Conservation (phyloP, 2,329 filamentous ascomycete species). For the Fusarium sp. region DNA sequence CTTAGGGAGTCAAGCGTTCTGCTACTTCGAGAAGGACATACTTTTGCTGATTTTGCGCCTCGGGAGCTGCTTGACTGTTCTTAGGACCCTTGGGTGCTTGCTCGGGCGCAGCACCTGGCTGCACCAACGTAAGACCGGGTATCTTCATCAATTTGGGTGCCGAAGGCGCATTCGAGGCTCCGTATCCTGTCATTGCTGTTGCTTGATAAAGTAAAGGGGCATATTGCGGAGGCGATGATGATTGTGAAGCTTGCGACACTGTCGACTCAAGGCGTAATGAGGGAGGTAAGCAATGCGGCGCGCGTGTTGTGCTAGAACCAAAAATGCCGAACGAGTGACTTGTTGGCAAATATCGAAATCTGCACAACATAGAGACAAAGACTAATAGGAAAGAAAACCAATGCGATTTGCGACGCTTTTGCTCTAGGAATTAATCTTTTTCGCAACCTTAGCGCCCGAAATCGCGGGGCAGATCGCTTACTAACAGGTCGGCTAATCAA, state of each 20-base stretch:
- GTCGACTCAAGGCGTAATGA: background rate
- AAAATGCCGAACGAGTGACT: slow-evolving; percentile 4
- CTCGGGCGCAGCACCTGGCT: background rate
- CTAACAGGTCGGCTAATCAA: background rate
- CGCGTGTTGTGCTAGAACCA: background rate
- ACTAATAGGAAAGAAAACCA: background rate
- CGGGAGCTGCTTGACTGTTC: background rate
- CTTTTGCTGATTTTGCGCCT: slow-evolving; percentile 2
- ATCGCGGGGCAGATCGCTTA: background rate
- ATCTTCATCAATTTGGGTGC: slow-evolving; percentile 14
- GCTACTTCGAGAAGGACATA: background rate
- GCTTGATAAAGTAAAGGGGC: slow-evolving; percentile 15
- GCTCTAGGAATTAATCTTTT: background rate
- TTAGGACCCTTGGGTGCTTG: slow-evolving; percentile 8
- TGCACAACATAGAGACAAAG: slow-evolving; percentile 22
- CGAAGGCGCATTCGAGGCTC: background rate
- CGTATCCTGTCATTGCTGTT: slow-evolving; percentile 27
- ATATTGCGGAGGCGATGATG: slow-evolving; percentile 15
- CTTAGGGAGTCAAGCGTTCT: too few species aligned
- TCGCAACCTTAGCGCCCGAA: background rate
- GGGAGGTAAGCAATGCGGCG: background rate
- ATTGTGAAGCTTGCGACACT: background rate
- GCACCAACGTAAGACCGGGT: slow-evolving; percentile 37
- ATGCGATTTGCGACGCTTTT: background rate
- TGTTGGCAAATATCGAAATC: background rate